phyloP scores from a whole-genome alignment of 2,329 filamentous ascomycete species.

The Thelonectria rubi region DNA sequence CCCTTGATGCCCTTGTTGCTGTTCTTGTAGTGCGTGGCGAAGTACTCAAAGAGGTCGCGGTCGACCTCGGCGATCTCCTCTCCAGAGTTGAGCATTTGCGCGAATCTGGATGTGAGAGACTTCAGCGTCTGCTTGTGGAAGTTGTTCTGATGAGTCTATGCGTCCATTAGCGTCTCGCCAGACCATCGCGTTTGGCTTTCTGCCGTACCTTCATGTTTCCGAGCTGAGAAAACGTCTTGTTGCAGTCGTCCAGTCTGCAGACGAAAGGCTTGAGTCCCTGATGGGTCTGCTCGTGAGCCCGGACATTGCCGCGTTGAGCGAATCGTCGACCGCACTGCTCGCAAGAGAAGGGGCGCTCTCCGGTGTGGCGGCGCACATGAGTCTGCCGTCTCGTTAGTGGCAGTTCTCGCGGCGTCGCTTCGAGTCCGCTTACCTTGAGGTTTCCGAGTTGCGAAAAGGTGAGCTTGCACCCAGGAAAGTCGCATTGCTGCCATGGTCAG shows the following conservation, averaged over 20 bases:
- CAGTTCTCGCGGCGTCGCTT: neutral
- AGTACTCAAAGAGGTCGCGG: slow-evolving; percentile 83
- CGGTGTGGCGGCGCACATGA: slow-evolving; percentile 86
- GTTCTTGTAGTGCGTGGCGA: slow-evolving; percentile 91
- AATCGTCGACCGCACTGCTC: slow-evolving; percentile 83
- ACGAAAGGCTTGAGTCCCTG: slow-evolving; percentile 79
- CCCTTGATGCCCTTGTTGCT: slow-evolving; percentile 99
- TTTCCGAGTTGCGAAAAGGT: slow-evolving; percentile 92
- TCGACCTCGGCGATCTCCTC: slow-evolving; percentile 69
- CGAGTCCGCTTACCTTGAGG: slow-evolving; percentile 70
- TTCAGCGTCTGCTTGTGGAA: slow-evolving; percentile 83
- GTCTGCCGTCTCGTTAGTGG: slow-evolving; percentile 61
- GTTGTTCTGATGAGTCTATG: slow-evolving; percentile 88
- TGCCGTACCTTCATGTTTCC: slow-evolving; percentile 84
- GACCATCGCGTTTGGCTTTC: slow-evolving; percentile 19
- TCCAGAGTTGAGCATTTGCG: slow-evolving; percentile 64
- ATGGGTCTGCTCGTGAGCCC: slow-evolving; percentile 85
- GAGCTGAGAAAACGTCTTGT: slow-evolving; percentile 87
- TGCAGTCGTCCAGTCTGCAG: slow-evolving; percentile 84
- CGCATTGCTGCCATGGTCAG: slow-evolving; percentile 66
- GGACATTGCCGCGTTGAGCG: slow-evolving; percentile 85
- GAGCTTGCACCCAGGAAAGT: slow-evolving; percentile 76
- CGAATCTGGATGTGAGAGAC: slow-evolving; percentile 75
- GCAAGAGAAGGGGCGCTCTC: slow-evolving; percentile 85
- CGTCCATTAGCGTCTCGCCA: slow-evolving; percentile 11